Base-by-base conservation (phyloP, 441 rosid genomes). In the Euphorbia schlechtendalii region DNA sequence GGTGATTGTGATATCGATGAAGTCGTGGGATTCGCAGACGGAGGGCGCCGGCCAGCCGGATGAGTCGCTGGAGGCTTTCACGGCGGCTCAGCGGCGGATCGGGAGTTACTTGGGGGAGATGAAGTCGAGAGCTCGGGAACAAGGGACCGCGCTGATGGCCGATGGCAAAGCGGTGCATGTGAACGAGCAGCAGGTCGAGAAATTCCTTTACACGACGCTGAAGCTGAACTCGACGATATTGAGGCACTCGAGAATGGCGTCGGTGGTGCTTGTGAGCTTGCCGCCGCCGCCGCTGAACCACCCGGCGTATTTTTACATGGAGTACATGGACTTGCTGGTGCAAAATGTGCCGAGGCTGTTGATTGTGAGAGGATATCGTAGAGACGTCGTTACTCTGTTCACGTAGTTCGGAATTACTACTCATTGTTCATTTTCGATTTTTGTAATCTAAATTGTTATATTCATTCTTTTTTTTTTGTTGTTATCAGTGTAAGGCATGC, bases 281-380 rank as follows among this genome's bases (percentile, higher is more conserved):
- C 99, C 95, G 0, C 95, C 96, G 0, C 99, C 98, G 3, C 97
- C 98, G 0, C 11, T 78, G 66, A 80, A 76, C 82, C 98, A 95
- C 65, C 98, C 97, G 1, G 83, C 92, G 0, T 92, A 89, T 81
- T 92, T 90, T 72, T 95, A 95, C 80, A 92, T 95, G 99, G 99
- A 95, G 67, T 95, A 92, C 76, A 86, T 92, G 99, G 99, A 95
- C 81, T 76, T 92, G 69, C 79, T 95, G 80, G 98, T 89, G 43
- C 96, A 92, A 79, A 95, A 95, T 66, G 88, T 95, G 27, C 95
- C 91, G 0, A 86, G 99, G 75, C 82, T 95, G 72, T 78, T 95
- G 81, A 92, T 95, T 22, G 99, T 95, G 14, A 89, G 99, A 87
- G 99, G 99, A 27, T 92, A 95, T 71, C 91, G 96, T 43, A 84